phyloP scores from a whole-genome alignment of 78 protist species.

The Cavenderia fasciculata region DNA sequence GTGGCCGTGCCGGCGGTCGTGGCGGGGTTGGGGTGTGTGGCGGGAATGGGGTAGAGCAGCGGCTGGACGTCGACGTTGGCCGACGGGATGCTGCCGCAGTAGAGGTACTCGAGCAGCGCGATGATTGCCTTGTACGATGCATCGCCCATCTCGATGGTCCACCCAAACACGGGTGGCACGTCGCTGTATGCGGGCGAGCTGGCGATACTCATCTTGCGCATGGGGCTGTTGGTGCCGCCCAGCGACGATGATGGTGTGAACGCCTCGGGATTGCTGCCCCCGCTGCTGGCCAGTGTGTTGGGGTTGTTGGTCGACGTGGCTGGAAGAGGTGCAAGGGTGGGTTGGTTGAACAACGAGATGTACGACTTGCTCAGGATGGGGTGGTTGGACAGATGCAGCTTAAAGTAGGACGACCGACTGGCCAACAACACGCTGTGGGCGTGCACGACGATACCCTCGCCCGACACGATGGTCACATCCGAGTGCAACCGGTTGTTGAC shows the following conservation, averaged over 20 bases:
- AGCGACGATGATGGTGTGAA: neutral
- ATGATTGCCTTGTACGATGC: constrained; percentile 23
- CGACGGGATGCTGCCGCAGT: constrained; percentile 39
- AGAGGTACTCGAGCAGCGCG: constrained; percentile 35
- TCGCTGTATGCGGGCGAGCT: constrained; percentile 31
- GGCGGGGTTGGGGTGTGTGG: neutral
- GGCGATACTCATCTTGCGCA: constrained; percentile 25
- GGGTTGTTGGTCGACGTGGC: too few species aligned
- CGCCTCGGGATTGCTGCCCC: neutral
- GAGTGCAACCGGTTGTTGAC: constrained; percentile 7
- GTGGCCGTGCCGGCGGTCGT: neutral
- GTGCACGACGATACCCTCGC: constrained; percentile 3
- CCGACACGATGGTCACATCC: constrained; percentile 39
- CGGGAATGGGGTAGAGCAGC: neutral
- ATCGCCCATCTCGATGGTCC: constrained; percentile 57
- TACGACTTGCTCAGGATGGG: constrained; percentile 17
- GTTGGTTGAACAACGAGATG: constrained; percentile 1
- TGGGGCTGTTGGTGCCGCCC: neutral
- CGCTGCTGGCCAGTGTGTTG: neutral
- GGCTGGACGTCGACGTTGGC: constrained; percentile 30
- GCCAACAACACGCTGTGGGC: constrained; percentile 60
- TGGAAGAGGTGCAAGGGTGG: too few species aligned
- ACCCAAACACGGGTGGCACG: constrained; percentile 24
- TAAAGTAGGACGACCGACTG: constrained; percentile 23
- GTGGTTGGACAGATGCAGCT: constrained; percentile 29